phyloP scores from a whole-genome alignment of 2,329 filamentous ascomycete species.

The Thelonectria olida region DNA sequence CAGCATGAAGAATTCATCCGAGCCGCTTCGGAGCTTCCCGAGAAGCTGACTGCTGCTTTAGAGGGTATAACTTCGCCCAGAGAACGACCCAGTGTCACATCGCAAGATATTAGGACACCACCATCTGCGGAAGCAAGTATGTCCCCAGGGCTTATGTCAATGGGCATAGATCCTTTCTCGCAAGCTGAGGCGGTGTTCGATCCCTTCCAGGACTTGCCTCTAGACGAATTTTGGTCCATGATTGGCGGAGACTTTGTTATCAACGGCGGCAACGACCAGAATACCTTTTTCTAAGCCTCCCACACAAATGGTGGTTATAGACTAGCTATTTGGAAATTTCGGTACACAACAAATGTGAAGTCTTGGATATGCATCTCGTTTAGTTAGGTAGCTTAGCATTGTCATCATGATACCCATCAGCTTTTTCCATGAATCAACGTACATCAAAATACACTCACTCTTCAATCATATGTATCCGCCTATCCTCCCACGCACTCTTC shows the following conservation, averaged over 20 bases:
- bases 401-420: conserved; percentile 5
- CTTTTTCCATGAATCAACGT: not conserved
- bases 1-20: conserved; percentile 29
- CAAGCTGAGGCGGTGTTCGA: conserved; percentile 33
- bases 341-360: no score
- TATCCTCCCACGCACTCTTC: no score
- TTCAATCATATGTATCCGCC: no score
- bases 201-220: conserved; percentile 35
- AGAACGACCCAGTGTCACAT: conserved; percentile 16
- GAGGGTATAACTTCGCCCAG: conserved; percentile 6
- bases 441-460: no score
- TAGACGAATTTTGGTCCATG: conserved; percentile 38
- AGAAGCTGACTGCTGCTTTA: conserved; percentile 29
- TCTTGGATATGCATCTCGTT: not conserved
- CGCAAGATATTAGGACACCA: conserved; percentile 2
- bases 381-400: not conserved
- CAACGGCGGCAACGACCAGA: conserved; percentile 2
- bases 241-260: conserved; percentile 32
- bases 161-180: conserved; percentile 14
- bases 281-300: not conserved
- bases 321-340: no score
- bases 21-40: conserved; percentile 23
- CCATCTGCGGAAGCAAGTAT: not conserved
- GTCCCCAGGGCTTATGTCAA: conserved; percentile 12
- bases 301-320: not conserved